Base-by-base conservation (phyloP, 345 rosid genomes). In the Sisymbrium altissimum region DNA sequence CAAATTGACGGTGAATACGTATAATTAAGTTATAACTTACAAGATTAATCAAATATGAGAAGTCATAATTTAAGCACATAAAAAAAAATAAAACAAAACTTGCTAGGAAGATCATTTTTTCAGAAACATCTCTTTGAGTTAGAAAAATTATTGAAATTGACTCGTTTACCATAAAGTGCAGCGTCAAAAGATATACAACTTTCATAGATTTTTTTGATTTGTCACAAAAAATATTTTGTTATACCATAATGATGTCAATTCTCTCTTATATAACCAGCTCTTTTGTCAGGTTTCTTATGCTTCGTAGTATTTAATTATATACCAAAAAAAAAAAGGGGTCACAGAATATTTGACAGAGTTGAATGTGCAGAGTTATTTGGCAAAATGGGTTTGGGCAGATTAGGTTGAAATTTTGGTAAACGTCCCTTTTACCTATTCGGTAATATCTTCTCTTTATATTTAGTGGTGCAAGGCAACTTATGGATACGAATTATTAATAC, bases 331-430 rank as follows among this genome's bases (percentile, higher is more conserved):
- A 40, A 9, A n/a, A n/a, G n/a, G 23, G 18, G 54, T 11, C 68
- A 75, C 23, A 32, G 41, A 41, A 8, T 32, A 59, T 3, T 35
- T 18, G 32, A 43, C 46, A 72, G 38, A 33, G 38, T 64, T 40
- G 38, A 52, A 19, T 41, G 33, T 58, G 49, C 29, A 74, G 36
- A 11, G 23, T 9, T 27, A 33, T 23, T 45, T 55, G 44, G 32
- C 39, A 64, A 62, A 33, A 7, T 12, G 36, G 59, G 35, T 36
- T 70, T 63, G 17, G 60, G 45, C 0, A 70, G 38, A 45, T 77
- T 77, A 64, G 72, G 76, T 64, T 70, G 75, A 70, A 25, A 56
- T 64, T 36, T 70, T 70, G 75, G 76, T 76, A 64, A 76, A 64
- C 61, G 80, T 70, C 76, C 32, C 62, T 76, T 76, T 70, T 19